These are phyloP conservation scores for Tetrahymena malaccensis DNA, from an alignment of 73 alveolate genomes.

Conservation along the genomic window DNA sequence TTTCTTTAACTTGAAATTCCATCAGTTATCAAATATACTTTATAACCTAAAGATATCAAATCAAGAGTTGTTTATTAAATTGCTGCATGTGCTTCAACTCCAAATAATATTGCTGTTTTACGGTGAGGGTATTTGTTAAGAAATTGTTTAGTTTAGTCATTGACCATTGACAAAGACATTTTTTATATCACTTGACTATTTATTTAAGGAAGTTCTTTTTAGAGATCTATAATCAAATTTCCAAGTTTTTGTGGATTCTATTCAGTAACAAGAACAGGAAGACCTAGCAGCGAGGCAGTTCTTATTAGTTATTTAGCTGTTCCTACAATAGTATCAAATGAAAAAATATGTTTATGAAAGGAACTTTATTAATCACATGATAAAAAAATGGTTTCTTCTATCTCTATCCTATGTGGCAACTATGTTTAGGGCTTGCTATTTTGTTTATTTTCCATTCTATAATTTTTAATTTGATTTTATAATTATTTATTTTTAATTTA, in stretches of 20 bases:
- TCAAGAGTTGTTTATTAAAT: not conserved
- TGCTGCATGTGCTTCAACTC: not conserved
- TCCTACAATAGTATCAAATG: not conserved
- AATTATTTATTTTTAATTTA: too few relatives aligned
- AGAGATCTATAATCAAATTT: not conserved
- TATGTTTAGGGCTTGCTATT: not conserved
- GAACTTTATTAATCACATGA: not conserved
- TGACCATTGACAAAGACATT: not conserved
- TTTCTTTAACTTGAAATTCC: not conserved
- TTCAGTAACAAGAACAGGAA: not conserved
- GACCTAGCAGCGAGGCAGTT: not conserved
- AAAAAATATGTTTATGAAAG: not conserved
- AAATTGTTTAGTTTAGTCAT: not conserved
- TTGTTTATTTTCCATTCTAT: not conserved
- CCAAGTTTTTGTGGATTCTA: not conserved
- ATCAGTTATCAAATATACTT: not conserved
- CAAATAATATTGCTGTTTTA: not conserved
- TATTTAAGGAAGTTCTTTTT: not conserved
- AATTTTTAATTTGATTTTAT: too few relatives aligned
- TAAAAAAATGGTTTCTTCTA: not conserved
- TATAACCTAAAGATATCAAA: not conserved
- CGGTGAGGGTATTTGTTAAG: not conserved
- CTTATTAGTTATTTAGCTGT: not conserved
- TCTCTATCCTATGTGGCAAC: not conserved
- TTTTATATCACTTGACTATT: not conserved